These are phyloP conservation scores for Tetramitus jugosus DNA, from an alignment of 208 protist genomes.

Conservation along the genomic window DNA sequence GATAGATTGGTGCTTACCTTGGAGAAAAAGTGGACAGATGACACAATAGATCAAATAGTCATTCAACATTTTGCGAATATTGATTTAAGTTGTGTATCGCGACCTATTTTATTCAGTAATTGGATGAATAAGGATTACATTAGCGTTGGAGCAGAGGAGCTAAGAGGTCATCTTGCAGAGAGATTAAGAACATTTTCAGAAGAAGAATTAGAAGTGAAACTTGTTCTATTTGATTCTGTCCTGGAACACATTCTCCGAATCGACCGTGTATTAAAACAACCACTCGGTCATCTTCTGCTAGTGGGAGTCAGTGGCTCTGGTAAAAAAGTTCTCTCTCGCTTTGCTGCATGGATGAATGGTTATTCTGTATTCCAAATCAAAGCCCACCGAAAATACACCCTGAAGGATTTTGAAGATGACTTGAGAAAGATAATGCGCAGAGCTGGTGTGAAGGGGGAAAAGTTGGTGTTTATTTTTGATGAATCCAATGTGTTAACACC, in stretches of 20 bases:
- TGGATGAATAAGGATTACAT: slow-evolving; percentile 81
- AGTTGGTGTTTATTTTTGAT: slow-evolving; percentile 99
- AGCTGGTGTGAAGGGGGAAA: slow-evolving; percentile 87
- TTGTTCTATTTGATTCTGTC: slow-evolving; percentile 96
- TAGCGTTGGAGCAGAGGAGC: slow-evolving; percentile 64
- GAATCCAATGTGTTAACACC: slow-evolving; percentile 96
- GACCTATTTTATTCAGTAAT: slow-evolving; percentile 90
- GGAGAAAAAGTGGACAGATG: slow-evolving; percentile 88
- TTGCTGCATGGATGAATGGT: slow-evolving; percentile 95
- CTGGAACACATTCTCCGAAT: slow-evolving; percentile 97
- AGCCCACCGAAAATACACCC: slow-evolving; percentile 86
- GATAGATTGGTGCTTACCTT: slow-evolving; percentile 80
- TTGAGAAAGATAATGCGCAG: slow-evolving; percentile 86
- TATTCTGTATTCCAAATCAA: slow-evolving; percentile 92
- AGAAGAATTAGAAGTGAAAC: slow-evolving; percentile 90
- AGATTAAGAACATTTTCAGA: slow-evolving; percentile 85
- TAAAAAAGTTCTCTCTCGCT: slow-evolving; percentile 93
- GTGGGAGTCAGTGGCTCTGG: slow-evolving; percentile 92
- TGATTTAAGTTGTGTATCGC: slow-evolving; percentile 46
- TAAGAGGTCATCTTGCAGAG: slow-evolving; percentile 78
- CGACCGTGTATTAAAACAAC: slow-evolving; percentile 94
- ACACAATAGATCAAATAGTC: slow-evolving; percentile 59
- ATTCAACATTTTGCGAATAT: slow-evolving; percentile 70
- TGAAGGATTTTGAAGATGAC: slow-evolving; percentile 95
- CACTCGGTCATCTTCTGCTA: slow-evolving; percentile 91